Percentiles rank a stretch among this genome's conserved stretches.
Conservation (phyloP, 495 filamentous ascomycete genomes). For the Penicillium alfredii region DNA sequence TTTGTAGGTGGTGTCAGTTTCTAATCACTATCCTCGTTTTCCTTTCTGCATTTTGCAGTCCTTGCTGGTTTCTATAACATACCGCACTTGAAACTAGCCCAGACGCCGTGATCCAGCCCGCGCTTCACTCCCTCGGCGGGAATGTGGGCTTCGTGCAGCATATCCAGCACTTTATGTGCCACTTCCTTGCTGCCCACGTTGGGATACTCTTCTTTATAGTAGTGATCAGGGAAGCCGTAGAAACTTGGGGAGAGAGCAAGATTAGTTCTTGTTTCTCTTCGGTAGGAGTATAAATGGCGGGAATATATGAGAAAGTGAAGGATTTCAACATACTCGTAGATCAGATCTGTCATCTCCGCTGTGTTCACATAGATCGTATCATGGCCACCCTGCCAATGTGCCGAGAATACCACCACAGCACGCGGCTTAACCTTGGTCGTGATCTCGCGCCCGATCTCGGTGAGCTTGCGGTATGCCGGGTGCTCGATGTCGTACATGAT, state of each 20-base stretch:
- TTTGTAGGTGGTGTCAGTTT: not conserved
- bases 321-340: slow-evolving; percentile 77
- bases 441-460: slow-evolving; percentile 68
- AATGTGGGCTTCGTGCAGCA: slow-evolving; percentile 57
- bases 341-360: slow-evolving; percentile 61
- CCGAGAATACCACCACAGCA: slow-evolving; percentile 81
- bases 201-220: slow-evolving; percentile 59
- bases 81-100: slow-evolving; percentile 63
- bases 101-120: slow-evolving; percentile 79
- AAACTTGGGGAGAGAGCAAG: slow-evolving; percentile 40
- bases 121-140: slow-evolving; percentile 56
- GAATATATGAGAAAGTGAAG: no score
- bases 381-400: slow-evolving; percentile 68
- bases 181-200: slow-evolving; percentile 61
- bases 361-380: slow-evolving; percentile 66
- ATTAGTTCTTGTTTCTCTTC: no score
- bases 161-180: slow-evolving; percentile 57
- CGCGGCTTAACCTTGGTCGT: slow-evolving; percentile 72
- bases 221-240: slow-evolving; percentile 68
- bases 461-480: slow-evolving; percentile 66
- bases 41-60: no score
- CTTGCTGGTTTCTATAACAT: no score
- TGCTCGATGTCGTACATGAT: slow-evolving; percentile 70
- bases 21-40: no score
- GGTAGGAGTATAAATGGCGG: no score